Percentiles rank a stretch among this genome's conserved stretches.
Evolutionary conservation across 2,329 filamentous ascomycete genomes (phyloP).

Genomic region (Fusarium sp.): DNA sequence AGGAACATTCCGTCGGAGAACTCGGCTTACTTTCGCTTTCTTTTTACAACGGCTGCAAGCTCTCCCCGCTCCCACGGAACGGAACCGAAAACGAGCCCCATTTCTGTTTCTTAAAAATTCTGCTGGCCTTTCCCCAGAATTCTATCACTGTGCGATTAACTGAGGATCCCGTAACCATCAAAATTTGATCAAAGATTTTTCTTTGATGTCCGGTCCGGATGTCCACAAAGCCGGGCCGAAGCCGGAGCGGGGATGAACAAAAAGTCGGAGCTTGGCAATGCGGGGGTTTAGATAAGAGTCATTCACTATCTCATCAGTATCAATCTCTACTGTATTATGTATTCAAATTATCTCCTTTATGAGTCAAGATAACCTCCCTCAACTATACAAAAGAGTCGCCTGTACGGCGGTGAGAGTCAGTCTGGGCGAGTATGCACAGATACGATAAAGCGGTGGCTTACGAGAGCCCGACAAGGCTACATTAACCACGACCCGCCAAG

Average conservation of each 20-base stretch:
- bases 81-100: background rate
- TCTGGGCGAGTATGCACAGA: too few relatives aligned
- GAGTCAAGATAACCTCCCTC: conserved; percentile 14
- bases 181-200: conserved; percentile 3
- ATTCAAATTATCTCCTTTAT: background rate
- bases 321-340: too few relatives aligned
- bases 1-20: conserved; percentile 9
- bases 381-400: background rate
- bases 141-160: conserved; percentile 32
- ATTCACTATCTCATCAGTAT: background rate
- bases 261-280: conserved; percentile 16
- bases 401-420: conserved; percentile 11
- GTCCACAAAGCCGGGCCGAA: conserved; percentile 36
- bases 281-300: conserved; percentile 17
- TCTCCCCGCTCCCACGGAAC: background rate
- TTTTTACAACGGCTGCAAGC: conserved; percentile 6
- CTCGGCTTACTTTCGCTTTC: background rate
- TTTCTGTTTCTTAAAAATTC: background rate
- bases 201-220: conserved; percentile 28
- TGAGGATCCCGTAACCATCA: conserved; percentile 6
- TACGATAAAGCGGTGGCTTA: conserved; percentile 28
- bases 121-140: conserved; percentile 28
- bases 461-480: conserved; percentile 26
- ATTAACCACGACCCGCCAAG: background rate
- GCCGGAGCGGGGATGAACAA: conserved; percentile 25